Evolutionary conservation across 345 rosid species (phyloP), one percentile per base, ranked within the genome.

Genomic region (Euclidium syriacum): DNA sequence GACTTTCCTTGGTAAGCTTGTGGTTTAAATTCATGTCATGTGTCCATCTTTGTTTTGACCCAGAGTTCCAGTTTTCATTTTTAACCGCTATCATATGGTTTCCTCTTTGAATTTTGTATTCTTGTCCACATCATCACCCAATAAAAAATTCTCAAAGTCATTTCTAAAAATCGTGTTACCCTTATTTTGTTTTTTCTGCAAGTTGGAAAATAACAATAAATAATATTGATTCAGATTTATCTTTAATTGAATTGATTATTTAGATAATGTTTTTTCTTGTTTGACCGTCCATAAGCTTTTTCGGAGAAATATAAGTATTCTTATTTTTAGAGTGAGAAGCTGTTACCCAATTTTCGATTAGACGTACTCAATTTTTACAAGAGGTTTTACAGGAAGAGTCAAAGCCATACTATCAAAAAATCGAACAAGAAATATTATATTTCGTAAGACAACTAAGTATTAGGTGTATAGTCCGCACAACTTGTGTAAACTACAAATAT

Each of bases 1-100:
- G 73, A 69, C 73, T 52, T 4, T 43, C 24, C 10, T 34, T 60
- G 30, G 54, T 23, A 32, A 58, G 46, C 4, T 12, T 48, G 44
- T 50, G 66, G 72, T 58, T 41, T n/a, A 32, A 23, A 16, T 29
- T 30, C 26, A 49, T 35, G 18, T 29, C 8, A 29, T 35, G 18
- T 32, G 32, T n/a, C 48, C 40, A 34, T 52, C 67, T 52, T 60
- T 17, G 32, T 20, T 43, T 52, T 43, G 67, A 52, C 54, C 49
- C 25, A 10, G 33, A 10, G 30, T 40, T 42, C 24, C 54, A 18
- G 19, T 44, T 48, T 32, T 40, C 52, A 39, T 20, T 67, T 51
- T 26, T 25, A 36, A 27, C 12, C 23, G 10, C 38, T 57, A 11
- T 16, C 27, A 32, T 49, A 12, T 58, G 59, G 27, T 59, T 59